phyloP scores from a whole-genome alignment of 129 eudicot genomes.

The Artemisia tridentata region DNA sequence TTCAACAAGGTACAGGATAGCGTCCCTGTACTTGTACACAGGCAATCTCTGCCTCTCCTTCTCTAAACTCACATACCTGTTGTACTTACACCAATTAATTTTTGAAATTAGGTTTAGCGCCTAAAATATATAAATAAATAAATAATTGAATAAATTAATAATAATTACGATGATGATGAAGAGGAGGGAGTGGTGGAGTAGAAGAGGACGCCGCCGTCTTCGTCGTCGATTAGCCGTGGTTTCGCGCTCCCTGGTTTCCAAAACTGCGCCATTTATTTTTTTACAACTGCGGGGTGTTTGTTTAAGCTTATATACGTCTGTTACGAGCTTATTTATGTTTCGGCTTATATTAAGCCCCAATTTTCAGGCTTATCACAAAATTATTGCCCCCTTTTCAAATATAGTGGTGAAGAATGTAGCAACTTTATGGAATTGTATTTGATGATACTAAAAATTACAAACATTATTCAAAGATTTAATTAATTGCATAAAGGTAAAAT shows the following conservation, averaged over 20 bases:
- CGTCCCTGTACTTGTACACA: slow-evolving; percentile 60
- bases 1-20: slow-evolving; percentile 76
- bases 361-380: no score
- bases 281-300: neutral
- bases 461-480: no score
- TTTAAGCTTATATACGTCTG: neutral
- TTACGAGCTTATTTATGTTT: no score
- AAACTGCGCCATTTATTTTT: slow-evolving; percentile 56
- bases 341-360: no score
- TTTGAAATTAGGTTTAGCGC: slow-evolving; percentile 15
- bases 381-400: no score
- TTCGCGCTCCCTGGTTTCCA: slow-evolving; percentile 87
- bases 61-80: slow-evolving; percentile 55
- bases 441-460: no score
- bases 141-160: neutral
- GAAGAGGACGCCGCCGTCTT: slow-evolving; percentile 94
- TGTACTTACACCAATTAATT: slow-evolving; percentile 38
- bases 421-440: no score
- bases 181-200: slow-evolving; percentile 58
- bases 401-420: no score
- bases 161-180: slow-evolving; percentile 47
- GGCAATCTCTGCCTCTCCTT: slow-evolving; percentile 79
- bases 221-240: slow-evolving; percentile 83
- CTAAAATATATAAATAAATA: slow-evolving; percentile 6
- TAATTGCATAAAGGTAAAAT: no score